Evolutionary conservation across 306 rosid species (phyloP), one percentile per base, ranked within the genome.

Genomic region (Vigna hirtella): DNA sequence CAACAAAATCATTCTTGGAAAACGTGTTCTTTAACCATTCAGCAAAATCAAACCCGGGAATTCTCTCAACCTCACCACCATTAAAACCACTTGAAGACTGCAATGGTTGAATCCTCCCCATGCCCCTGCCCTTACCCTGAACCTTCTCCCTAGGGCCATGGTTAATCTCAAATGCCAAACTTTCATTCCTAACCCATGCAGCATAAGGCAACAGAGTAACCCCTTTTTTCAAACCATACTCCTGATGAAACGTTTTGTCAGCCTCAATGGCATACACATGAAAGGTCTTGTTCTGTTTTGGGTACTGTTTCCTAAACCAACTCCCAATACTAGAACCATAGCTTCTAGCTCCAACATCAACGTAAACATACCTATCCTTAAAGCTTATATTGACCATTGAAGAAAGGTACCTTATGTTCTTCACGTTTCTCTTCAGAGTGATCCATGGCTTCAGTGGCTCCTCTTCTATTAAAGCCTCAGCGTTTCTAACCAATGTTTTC

Each of bases 371-470:
- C 66, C 93, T 84, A 43, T 34, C 80, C 89, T 89, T 92, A 48
- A 92, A 91, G 82, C 97, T 91, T 36, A 95, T 88, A 82, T 92
- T 97, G 55, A 84, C 98, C 90, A 91, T 87, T 61, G 97, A 87
- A 28, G 98, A 85, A 9, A 92, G 76, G 68, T 92, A 92, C 89
- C 78, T 89, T 16, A 92, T 77, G 52, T 92, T 92, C 92, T 90
- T 77, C 82, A 94, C 84, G 47, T 94, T 94, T 82, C 82, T 92
- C 88, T 94, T 94, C 78, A 94, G 83, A 1, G 97, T 88, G 26
- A 94, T 71, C 98, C 97, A 94, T 14, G 98, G 98, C 71, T 94
- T 94, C 87, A 92, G 40, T 11, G 97, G 98, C 71, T 94, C 98
- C 69, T 83, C 87, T 43, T 64, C 71, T 68, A 94, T 90, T 73